Evolutionary conservation across 148 eudicot species (phyloP).

Genomic region (Rhododendron henanense): DNA sequence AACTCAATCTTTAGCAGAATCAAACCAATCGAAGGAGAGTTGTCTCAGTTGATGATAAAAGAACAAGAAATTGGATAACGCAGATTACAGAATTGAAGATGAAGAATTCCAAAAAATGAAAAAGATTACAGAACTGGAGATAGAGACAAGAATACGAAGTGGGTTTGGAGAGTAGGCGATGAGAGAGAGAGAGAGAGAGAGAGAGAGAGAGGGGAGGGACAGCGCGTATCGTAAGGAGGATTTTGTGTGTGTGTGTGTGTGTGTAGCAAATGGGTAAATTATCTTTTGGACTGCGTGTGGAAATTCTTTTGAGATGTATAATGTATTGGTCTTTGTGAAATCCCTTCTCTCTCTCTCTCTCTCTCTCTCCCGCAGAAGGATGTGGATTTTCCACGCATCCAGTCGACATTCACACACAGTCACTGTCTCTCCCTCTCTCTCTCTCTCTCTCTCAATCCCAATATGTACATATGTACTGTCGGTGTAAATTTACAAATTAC

Average conservation of each 20-base stretch:
- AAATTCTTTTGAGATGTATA: not conserved
- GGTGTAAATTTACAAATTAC: not conserved
- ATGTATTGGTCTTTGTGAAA: not conserved
- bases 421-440: no score
- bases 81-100: not conserved
- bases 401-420: no score
- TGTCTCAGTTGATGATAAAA: not conserved
- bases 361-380: not conserved
- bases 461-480: not conserved
- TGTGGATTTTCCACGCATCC: not conserved
- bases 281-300: not conserved
- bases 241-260: not conserved
- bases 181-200: not conserved
- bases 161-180: not conserved
- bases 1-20: not conserved
- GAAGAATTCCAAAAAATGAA: not conserved
- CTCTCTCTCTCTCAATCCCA: no score
- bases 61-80: not conserved
- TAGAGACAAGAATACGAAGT: not conserved
- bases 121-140: not conserved
- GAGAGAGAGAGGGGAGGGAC: not conserved
- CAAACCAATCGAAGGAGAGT: not conserved
- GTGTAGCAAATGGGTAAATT: not conserved
- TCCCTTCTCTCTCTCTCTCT: not conserved
- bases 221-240: not conserved